Evolutionary conservation across 164 flowering plant species (phyloP), one percentile per base, ranked within the genome.

Genomic region (Stephania yunnanensis): DNA sequence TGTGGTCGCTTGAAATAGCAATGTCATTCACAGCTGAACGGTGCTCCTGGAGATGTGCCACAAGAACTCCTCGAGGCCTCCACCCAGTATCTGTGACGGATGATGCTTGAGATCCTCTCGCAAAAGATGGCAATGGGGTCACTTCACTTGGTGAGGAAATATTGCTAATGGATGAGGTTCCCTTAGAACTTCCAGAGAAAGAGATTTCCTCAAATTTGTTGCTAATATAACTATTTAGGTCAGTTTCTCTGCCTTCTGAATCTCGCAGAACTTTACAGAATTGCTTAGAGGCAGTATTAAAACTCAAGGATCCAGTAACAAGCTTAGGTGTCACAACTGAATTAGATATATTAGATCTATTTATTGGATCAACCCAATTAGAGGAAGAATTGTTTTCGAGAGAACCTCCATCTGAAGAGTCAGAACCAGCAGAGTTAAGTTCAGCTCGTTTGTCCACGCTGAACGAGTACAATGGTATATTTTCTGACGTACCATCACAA

Each of bases 11-110:
- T 80, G 99, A 91, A 73, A 91, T 73, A 46, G 98, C 87, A 77
- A 96, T 87, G 76, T 94, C 97, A 81, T 92, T 96, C 69, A 96
- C 97, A 65, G 99, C 97, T 74, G 97, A 91, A n/a, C 89, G 87
- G 77, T 96, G 99, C 86, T 96, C 99, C 78, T 94, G 99, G 50
- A 96, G 92, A 82, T 96, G 98, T 17, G 97, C 99, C 84, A 94
- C 95, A 80, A 92, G 81, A 71, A 96, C 97, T 15, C 99, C 99
- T 73, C 98, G 97, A 45, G 99, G 99, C 83, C 92, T 87, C 99
- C 98, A 96, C 46, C 97, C 98, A 29, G 90, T 83, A 85, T 96
- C 99, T n/a, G 95, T 84, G 69, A 87, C 81, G 31, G 90, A 78
- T 76, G 94, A 74, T 75, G 90, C 80, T 42, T 89, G 77, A 76